Base-by-base conservation (phyloP, 2,329 filamentous ascomycete genomes). In the Fusarium xylarioides region DNA sequence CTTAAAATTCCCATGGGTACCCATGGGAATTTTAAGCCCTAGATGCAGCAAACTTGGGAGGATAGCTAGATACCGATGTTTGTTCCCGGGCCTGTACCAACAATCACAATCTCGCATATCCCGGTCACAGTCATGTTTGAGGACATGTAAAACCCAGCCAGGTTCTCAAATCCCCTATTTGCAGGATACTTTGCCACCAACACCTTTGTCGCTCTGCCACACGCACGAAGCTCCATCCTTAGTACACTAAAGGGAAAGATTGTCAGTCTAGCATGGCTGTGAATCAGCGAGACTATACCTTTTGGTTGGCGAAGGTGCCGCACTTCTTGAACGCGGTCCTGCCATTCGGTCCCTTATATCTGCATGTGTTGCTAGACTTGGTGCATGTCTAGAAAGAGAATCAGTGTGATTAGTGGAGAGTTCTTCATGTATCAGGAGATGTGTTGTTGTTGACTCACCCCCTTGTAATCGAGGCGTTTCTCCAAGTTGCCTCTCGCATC, bases 111-210 rank as follows among this genome's bases (percentile, higher is more conserved):
- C 37, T 21, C 2, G 11, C 37, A 19, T 14, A 11, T 14, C n/a
- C 42, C 42, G 19, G 9, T 18, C 16, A 23, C 5, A 5, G 16
- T 26, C 1, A 44, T 26, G 4, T 19, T 12, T 26, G 11, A 19
- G 7, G 42, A 1, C 11, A 44, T 26, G 11, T 4, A 2, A 44
- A 6, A 12, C 16, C 42, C 1, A 26, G 0, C 4, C 42, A 26
- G 5, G 16, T 1, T 19, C 23, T 19, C 26, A 16, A 15, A 28
- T 10, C 8, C 8, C 28, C 43, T 46, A 46, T 15, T 46, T 46
- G 4, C 43, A 46, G 12, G 9, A 28, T 5, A 46, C 14, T 5
- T 46, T 46, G 21, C 43, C 23, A 28, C 23, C 43, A 21, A 28
- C 23, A 12, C 23, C 23, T 28, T 46, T 46, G 23, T 46, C 43